These are phyloP conservation scores for Schoenoplectus tabernaemontani DNA, from an alignment of 202 grass and related monocot genomes.

Conservation along the genomic window DNA sequence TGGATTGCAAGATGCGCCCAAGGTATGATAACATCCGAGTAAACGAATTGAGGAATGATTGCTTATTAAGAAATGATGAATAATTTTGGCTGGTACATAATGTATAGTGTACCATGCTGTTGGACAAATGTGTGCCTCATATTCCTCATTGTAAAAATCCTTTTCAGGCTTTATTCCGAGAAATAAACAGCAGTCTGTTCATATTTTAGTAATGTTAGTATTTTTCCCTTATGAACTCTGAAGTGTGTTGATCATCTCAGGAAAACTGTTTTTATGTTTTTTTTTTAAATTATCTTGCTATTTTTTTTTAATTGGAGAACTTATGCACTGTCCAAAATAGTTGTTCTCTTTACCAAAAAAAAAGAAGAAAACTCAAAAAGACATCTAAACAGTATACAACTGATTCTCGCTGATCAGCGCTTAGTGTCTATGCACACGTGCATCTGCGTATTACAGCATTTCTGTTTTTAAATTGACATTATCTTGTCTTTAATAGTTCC, in stretches of 20 bases:
- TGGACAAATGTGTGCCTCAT: neutral
- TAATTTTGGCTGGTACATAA: neutral
- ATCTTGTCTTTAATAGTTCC: no score
- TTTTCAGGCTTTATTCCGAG: neutral
- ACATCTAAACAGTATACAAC: no score
- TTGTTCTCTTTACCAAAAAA: neutral
- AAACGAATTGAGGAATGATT: neutral
- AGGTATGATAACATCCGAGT: conserved; percentile 27
- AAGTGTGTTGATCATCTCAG: neutral
- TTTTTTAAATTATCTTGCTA: neutral
- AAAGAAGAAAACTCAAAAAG: no score
- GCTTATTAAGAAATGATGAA: neutral
- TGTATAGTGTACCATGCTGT: neutral
- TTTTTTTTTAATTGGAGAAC: neutral
- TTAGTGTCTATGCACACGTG: no score
- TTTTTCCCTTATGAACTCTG: neutral
- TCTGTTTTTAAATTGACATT: no score
- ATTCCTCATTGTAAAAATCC: neutral
- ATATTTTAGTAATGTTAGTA: neutral
- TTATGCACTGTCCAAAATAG: neutral
- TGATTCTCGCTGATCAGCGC: no score
- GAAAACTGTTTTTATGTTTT: neutral
- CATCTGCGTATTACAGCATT: no score
- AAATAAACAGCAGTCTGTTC: neutral
- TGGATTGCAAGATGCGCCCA: conserved; percentile 68